phyloP scores from a whole-genome alignment of 805 yeast species.

The Metschnikowia anglica region DNA sequence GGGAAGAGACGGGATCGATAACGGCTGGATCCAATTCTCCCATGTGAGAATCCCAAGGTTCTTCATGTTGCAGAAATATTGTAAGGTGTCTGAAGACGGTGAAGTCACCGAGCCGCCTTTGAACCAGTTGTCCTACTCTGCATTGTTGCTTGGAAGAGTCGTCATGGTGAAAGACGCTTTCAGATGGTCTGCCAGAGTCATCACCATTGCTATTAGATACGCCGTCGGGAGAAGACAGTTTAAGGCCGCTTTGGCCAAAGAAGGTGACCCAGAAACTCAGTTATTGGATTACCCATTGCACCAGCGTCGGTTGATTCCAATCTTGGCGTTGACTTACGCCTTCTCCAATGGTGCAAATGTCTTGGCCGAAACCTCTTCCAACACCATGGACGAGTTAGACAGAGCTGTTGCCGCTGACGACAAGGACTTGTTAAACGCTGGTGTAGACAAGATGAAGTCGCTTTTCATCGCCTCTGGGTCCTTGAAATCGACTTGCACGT shows the following conservation, averaged over 20 bases:
- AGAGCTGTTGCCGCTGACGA: slow-evolving; percentile 49
- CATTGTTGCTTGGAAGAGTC: slow-evolving; percentile 85
- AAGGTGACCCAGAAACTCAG: slow-evolving; percentile 58
- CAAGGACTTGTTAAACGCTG: slow-evolving; percentile 42
- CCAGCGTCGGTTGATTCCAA: slow-evolving; percentile 85
- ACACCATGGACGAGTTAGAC: slow-evolving; percentile 54
- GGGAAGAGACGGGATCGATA: slow-evolving; percentile 95
- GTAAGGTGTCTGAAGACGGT: slow-evolving; percentile 67
- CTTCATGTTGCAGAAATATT: slow-evolving; percentile 78
- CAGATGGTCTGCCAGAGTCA: slow-evolving; percentile 73
- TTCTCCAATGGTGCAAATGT: slow-evolving; percentile 69
- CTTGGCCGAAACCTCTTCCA: slow-evolving; percentile 51
- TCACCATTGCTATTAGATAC: slow-evolving; percentile 83
- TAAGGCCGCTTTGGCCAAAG: slow-evolving; percentile 36
- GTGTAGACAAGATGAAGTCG: slow-evolving; percentile 67
- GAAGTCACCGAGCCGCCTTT: slow-evolving; percentile 76
- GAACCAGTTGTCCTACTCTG: slow-evolving; percentile 86
- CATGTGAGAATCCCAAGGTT: slow-evolving; percentile 81
- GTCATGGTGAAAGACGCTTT: slow-evolving; percentile 85
- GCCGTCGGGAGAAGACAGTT: slow-evolving; percentile 91
- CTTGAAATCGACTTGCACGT: slow-evolving; percentile 83
- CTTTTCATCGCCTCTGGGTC: slow-evolving; percentile 85
- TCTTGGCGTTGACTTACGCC: slow-evolving; percentile 74
- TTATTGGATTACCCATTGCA: slow-evolving; percentile 85
- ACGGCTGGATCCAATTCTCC: slow-evolving; percentile 94